Evolutionary conservation across 2,329 filamentous ascomycete species (phyloP), one percentile per base, ranked within the genome.

Genomic region (Ceratocystis lukuohia): DNA sequence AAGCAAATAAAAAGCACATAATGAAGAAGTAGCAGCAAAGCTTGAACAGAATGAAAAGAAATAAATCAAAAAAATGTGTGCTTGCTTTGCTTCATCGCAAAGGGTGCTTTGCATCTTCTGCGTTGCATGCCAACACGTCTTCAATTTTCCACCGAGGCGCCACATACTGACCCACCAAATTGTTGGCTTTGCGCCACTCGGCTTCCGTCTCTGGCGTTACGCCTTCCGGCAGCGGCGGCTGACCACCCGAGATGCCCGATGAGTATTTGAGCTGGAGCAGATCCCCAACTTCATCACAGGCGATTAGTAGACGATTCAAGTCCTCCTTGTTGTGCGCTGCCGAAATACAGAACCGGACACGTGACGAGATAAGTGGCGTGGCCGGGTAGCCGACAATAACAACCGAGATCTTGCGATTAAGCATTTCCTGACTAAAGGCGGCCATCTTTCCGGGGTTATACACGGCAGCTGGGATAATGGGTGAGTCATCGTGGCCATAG

Each of bases 391-490:
- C 94, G 69, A 99, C 94, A 59, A 99, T 90, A 48, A 99, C 94
- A 64, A 97, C 90, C 0, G 93, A 94, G 71, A 99, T 97, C 77
- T 96, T 97, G 73, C 94, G 90, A 78, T 89, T 90, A 68, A 97
- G 84, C 94, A 99, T 97, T 76, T 97, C 94, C 74, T 96, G 94
- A 62, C 91, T 96, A 77, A 99, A 99, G 68, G 94, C 93, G 3
- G 93, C 89, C 82, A 99, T 96, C 79, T 99, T 99, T 72, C 90
- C 94, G n/a, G 94, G 94, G 77, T 97, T 91, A 81, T 96, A 99
- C 33, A 99, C 85, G 73, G 96, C 84, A 70, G 99, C 77, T 65
- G 94, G 94, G 71, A 99, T 91, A 71, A 99, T 97, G 66, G 94
- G 94, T 4, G 92, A 96, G 77, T 99, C 94, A 74, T 99, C 94